Evolutionary conservation across 331 rosid genomes (phyloP), one percentile per base, ranked within the genome.

Genomic region (Quercus phellos): DNA sequence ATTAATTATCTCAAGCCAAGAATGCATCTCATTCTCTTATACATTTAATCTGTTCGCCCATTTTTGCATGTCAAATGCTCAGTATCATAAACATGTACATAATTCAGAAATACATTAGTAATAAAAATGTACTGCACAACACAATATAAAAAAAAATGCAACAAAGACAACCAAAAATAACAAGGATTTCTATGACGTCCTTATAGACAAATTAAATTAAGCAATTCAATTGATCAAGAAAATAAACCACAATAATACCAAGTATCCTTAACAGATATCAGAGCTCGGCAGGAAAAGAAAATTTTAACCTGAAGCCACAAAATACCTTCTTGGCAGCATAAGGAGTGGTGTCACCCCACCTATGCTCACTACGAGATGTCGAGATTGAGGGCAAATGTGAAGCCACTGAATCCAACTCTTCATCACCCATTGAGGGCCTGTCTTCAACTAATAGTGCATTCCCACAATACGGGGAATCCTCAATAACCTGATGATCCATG

Each of bases 281-380:
- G 46, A 77, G 78, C 68, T 63, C 29, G n/a, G 55, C 43, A 70
- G 77, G 51, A 51, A 66, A 60, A 58, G 12, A 74, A 30, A 85
- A 79, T 5, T 34, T 68, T 43, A 82, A 61, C 72, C 56, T 67
- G 27, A 79, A 73, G 74, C 83, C 73, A 69, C 24, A 59, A 68
- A 42, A 60, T 89, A 95, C 99, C 99, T 93, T 93, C 84, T 91
- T 95, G 59, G 87, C 85, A 77, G 93, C 88, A 85, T 90, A 93
- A 77, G 92, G 70, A 76, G 88, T 82, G 81, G 97, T 93, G 80
- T 93, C 98, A 80, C 83, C 82, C 99, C 99, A 95, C 82, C 90
- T 85, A 84, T 72, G 74, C 64, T 95, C 97, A 74, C 84, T 81
- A 19, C 77, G 88, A 73, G 90, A 88, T 70, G 84, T 70, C 4